A percentile compares a stretch with the other conserved stretches of the same genome.
Evolutionary conservation across 495 filamentous ascomycete species (phyloP).

Genomic region (Astrocystis sublimbata): DNA sequence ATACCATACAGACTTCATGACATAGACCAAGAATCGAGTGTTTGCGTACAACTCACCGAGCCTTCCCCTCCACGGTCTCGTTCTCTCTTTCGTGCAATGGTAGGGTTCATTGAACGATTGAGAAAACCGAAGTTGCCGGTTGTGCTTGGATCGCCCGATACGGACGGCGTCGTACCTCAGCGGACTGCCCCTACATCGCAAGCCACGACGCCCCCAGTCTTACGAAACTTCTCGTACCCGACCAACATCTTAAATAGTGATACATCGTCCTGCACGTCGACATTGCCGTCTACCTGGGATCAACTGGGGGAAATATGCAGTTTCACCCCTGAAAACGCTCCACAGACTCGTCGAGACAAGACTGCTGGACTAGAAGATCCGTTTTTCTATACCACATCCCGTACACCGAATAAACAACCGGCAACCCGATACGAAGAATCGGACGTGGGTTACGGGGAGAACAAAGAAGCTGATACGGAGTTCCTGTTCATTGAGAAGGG

Average conservation of each 20-base stretch:
- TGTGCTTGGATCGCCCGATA: constrained; percentile 18
- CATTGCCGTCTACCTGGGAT: constrained; percentile 28
- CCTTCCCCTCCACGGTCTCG: background rate
- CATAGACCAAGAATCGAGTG: background rate
- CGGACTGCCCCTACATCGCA: constrained; percentile 9
- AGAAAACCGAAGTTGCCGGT: constrained; percentile 29
- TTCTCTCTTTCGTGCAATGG: constrained; percentile 24
- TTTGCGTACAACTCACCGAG: background rate
- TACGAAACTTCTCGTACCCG: constrained; percentile 37
- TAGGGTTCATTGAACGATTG: constrained; percentile 31
- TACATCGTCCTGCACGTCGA: constrained; percentile 9
- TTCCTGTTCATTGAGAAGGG: background rate
- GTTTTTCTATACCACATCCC: constrained; percentile 29
- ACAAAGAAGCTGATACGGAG: constrained; percentile 11
- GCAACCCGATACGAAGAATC: constrained; percentile 14
- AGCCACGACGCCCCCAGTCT: constrained; percentile 21
- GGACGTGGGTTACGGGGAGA: constrained; percentile 4
- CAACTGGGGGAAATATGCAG: constrained; percentile 31
- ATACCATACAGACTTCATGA: background rate
- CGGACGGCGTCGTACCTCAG: constrained; percentile 14
- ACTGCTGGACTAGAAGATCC: constrained; percentile 26
- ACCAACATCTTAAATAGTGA: constrained; percentile 19
- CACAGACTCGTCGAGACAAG: constrained; percentile 16
- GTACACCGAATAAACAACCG: constrained; percentile 21
- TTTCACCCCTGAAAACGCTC: constrained; percentile 25